Base-by-base conservation (phyloP, 2,329 filamentous ascomycete genomes). In the Stagonosporopsis vannaccii region DNA sequence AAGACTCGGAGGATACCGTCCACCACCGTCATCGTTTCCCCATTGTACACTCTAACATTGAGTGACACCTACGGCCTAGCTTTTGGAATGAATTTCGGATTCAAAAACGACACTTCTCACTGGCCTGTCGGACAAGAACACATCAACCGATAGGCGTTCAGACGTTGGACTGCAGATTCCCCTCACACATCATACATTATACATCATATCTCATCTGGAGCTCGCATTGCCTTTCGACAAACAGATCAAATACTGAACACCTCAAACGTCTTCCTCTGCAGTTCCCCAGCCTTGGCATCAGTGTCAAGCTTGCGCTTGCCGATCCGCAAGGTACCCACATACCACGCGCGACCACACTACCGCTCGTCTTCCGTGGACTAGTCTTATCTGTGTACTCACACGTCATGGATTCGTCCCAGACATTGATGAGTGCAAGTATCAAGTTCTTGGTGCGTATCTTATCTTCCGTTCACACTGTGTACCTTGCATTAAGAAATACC, bases 391-490 rank as follows among this genome's bases (percentile, higher is more conserved):
- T 35, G 33, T 46, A 47, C 13, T 46, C 26, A 66, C 65, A 70
- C 70, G 67, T 70, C 66, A 79, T 79, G 77, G 77, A 78, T 49
- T 70, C 73, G 26, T 82, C 80, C 41, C 73, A 77, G 67, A 79
- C 76, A 32, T 62, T 82, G 56, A 69, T 82, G 52, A 81, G 77
- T 68, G 78, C 80, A 39, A 77, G 80, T 59, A 80, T 82, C 47
- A 78, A 79, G 51, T 81, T 82, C 56, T 66, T 82, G 61, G 80
- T 82, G 75, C 51, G 78, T 76, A 50, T 40, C 54, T 60, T 59
- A 56, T 56, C 47, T 37, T 59, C 64, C 59, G 45, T 68, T 49
- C 63, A 51, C 64, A 52, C 41, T 65, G 62, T 68, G 62, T 55
- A 43, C 59, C 57, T 58, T 59, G 53, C 48, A 46, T 71, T 30